phyloP scores from a whole-genome alignment of 2,329 filamentous ascomycete species.

The Colletotrichum lini region DNA sequence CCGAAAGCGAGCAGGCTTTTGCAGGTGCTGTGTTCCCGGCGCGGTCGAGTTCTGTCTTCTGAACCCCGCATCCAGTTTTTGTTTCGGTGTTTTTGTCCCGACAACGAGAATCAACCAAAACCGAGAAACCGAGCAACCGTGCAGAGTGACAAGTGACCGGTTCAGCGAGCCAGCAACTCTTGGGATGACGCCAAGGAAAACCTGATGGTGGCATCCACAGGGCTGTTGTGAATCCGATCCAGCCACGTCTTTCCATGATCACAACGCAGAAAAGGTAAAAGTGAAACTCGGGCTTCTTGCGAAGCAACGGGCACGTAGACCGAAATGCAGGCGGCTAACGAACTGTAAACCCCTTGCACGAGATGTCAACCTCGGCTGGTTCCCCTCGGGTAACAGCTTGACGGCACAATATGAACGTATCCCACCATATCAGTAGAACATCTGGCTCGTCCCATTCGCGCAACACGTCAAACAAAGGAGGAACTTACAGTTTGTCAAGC shows the following conservation, averaged over 20 bases:
- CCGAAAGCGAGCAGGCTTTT: background rate
- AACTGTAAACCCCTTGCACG: too few species aligned
- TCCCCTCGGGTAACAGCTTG: too few species aligned
- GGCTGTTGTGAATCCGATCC: background rate
- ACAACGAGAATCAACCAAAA: too few species aligned
- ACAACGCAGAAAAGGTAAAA: background rate
- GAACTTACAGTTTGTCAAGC: background rate
- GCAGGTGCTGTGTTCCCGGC: background rate
- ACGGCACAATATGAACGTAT: background rate
- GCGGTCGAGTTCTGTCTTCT: background rate
- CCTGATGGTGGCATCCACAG: background rate
- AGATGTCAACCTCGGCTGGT: too few species aligned
- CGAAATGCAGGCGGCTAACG: too few species aligned
- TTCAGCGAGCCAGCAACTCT: too few species aligned
- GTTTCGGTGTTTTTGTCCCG: background rate
- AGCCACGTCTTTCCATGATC: background rate
- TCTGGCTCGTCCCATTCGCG: slow-evolving; percentile 12
- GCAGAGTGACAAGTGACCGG: too few species aligned
- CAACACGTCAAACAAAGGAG: slow-evolving; percentile 1
- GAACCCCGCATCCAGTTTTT: background rate
- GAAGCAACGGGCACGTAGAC: too few species aligned
- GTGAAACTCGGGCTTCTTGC: too few species aligned
- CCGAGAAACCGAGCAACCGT: background rate
- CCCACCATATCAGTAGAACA: slow-evolving; percentile 10
- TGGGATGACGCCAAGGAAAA: background rate